Percentiles rank a stretch among this genome's conserved stretches.
phyloP scores from a whole-genome alignment of 176 grass and related monocot genomes.

The Cymbopogon citratus region DNA sequence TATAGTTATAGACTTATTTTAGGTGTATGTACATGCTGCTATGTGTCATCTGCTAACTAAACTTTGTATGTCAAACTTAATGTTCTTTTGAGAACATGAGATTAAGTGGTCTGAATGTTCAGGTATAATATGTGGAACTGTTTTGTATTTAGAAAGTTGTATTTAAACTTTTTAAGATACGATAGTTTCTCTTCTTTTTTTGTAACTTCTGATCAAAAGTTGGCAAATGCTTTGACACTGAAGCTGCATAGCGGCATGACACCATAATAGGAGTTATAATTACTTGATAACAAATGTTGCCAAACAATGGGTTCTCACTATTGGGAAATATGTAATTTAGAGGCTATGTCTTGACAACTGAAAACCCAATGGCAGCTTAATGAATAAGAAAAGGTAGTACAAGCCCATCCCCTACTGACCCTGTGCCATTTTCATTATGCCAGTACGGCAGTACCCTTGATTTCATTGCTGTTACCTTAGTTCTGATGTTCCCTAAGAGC shows the following conservation, averaged over 20 bases:
- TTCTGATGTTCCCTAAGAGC: no score
- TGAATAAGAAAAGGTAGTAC: not conserved
- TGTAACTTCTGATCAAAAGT: not conserved
- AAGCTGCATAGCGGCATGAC: not conserved
- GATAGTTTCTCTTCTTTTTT: not conserved
- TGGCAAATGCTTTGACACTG: not conserved
- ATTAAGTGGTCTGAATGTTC: not conserved
- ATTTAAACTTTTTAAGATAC: not conserved
- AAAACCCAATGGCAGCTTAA: not conserved
- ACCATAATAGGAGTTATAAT: not conserved
- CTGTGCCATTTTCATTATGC: not conserved
- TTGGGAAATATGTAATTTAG: not conserved
- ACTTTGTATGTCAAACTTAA: not conserved
- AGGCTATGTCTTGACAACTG: not conserved
- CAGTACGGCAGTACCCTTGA: not conserved
- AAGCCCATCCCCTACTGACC: no score
- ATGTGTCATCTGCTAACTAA: not conserved
- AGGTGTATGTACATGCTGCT: not conserved
- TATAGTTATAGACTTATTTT: not conserved
- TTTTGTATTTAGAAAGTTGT: not conserved
- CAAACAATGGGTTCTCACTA: not conserved
- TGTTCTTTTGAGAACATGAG: not conserved
- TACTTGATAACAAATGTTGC: not conserved
- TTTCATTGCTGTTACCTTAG: not conserved
- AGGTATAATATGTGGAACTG: not conserved